These are phyloP conservation scores for Penicillium oxalicum DNA, from an alignment of 2,329 filamentous ascomycete species.

Conservation along the genomic window DNA sequence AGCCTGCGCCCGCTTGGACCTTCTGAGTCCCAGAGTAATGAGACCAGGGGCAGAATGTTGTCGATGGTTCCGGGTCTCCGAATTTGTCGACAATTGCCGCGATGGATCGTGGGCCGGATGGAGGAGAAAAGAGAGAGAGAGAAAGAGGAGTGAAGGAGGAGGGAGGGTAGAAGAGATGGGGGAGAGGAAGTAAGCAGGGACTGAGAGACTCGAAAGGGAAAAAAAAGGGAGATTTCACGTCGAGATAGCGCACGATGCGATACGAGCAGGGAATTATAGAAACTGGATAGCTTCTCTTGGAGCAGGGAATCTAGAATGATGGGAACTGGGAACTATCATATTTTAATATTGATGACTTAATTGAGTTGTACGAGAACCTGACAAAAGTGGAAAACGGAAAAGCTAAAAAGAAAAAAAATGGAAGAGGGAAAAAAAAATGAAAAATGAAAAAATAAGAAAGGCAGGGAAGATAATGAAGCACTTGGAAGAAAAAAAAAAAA, in stretches of 20 bases:
- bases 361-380: slow-evolving; percentile 5
- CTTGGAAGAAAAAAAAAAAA: neutral
- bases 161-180: neutral
- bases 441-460: neutral
- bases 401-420: neutral
- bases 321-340: slow-evolving; percentile 4
- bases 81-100: neutral
- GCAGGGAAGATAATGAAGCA: too few relatives aligned
- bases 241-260: neutral
- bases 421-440: slow-evolving; percentile 7
- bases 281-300: slow-evolving; percentile 1
- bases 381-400: slow-evolving; percentile 3
- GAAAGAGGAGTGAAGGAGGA: neutral
- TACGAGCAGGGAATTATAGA: slow-evolving; percentile 4
- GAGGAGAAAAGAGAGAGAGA: neutral
- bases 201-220: neutral
- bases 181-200: neutral
- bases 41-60: neutral
- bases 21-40: slow-evolving; percentile 1
- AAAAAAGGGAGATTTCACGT: too few relatives aligned
- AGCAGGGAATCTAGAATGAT: slow-evolving; percentile 1
- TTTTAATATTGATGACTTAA: slow-evolving; percentile 4
- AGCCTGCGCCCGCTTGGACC: slow-evolving; percentile 10
- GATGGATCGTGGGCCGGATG: too few relatives aligned
- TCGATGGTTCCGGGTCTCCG: neutral